These are phyloP conservation scores for Fusarium virguliforme DNA, from an alignment of 2,329 filamentous ascomycete species.

Conservation along the genomic window DNA sequence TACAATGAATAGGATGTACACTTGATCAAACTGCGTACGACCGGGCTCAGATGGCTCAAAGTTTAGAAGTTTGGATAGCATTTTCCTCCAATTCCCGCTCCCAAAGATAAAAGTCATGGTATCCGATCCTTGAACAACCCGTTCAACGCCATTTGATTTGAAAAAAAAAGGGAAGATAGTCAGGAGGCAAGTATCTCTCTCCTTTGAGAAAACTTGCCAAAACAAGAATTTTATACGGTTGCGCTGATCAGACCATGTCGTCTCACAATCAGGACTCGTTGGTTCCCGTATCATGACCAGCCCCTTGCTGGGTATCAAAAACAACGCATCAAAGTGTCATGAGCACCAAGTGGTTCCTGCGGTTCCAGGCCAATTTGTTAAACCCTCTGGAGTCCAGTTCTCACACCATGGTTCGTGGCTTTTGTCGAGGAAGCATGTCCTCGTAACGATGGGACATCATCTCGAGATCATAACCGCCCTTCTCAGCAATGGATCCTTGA, in stretches of 20 bases:
- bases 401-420: conserved; percentile 64
- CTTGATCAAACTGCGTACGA: conserved; percentile 39
- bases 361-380: conserved; percentile 25
- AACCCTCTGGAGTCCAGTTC: conserved; percentile 10
- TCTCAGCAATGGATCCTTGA: conserved; percentile 56
- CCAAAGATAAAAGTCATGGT: conserved; percentile 18
- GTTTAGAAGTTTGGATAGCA: background rate
- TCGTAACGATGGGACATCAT: conserved; percentile 70
- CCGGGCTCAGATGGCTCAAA: conserved; percentile 1
- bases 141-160: conserved; percentile 20
- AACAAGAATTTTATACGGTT: background rate
- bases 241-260: background rate
- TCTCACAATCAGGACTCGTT: conserved; percentile 4
- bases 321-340: conserved; percentile 19
- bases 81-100: conserved; percentile 10
- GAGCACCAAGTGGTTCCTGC: conserved; percentile 18
- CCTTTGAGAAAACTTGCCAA: conserved; percentile 7
- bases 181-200: conserved; percentile 14
- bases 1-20: conserved; percentile 55
- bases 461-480: conserved; percentile 65
- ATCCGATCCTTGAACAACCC: conserved; percentile 24
- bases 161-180: conserved; percentile 11
- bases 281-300: conserved; percentile 20
- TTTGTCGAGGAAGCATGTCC: conserved; percentile 69
- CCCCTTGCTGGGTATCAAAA: conserved; percentile 15